These are phyloP conservation scores for Paraconiothyrium sp. DNA, from an alignment of 2,329 filamentous ascomycete genomes.

Conservation along the genomic window DNA sequence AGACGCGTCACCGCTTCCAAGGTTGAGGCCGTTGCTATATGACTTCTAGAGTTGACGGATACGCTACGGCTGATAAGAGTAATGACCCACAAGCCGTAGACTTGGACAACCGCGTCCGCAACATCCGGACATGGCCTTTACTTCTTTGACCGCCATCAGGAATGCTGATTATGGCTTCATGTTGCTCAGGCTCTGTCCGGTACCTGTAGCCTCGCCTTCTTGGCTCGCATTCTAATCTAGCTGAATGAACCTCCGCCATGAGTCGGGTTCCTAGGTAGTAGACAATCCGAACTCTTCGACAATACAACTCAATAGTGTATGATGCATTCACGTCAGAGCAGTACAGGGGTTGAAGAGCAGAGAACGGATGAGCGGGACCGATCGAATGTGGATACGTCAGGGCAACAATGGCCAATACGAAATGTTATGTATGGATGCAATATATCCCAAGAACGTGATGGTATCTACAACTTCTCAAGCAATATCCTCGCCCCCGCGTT, in stretches of 20 bases:
- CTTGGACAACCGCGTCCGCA: too few relatives aligned
- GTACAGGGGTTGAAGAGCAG: background rate
- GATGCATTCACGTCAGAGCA: background rate
- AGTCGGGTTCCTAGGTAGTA: too few relatives aligned
- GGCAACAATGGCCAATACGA: background rate
- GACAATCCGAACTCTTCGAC: too few relatives aligned
- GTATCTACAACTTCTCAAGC: constrained; percentile 51
- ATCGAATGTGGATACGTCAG: background rate
- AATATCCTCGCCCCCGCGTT: constrained; percentile 60
- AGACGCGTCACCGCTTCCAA: constrained; percentile 14
- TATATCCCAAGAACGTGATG: background rate
- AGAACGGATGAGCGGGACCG: background rate
- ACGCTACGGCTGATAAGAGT: constrained; percentile 3
- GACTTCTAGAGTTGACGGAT: background rate
- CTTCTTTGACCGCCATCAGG: background rate
- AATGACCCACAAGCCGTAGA: background rate
- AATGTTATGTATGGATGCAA: background rate
- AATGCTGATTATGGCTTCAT: background rate
- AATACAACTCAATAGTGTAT: too few relatives aligned
- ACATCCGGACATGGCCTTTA: too few relatives aligned
- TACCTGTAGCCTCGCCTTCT: background rate
- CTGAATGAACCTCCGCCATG: too few relatives aligned
- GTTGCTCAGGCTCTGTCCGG: background rate
- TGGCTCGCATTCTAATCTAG: too few relatives aligned
- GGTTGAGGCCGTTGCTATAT: background rate